Conservation (phyloP, 768 basidiomycete genomes). For the Cyclocybe cylindracea region DNA sequence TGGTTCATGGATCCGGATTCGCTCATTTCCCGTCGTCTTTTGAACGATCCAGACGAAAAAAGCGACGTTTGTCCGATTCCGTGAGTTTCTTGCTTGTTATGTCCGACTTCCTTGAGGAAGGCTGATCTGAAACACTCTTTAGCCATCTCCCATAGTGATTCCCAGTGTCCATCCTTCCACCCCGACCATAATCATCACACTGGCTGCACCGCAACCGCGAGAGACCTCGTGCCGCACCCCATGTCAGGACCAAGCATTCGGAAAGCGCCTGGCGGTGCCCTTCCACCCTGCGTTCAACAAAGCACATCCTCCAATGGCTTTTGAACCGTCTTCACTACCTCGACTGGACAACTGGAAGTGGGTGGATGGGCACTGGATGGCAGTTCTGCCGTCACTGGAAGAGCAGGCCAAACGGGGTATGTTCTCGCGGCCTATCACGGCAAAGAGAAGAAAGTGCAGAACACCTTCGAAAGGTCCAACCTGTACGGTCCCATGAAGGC, state of each 20-base stretch:
- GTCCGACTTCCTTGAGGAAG: not conserved
- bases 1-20: no score
- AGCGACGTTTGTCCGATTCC: slow-evolving; percentile 21
- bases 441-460: slow-evolving; percentile 1
- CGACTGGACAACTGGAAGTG: slow-evolving; percentile 45
- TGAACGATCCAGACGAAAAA: slow-evolving; percentile 15
- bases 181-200: slow-evolving; percentile 55
- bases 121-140: slow-evolving; percentile 1
- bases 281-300: slow-evolving; percentile 45
- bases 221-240: slow-evolving; percentile 49
- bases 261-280: slow-evolving; percentile 51
- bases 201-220: slow-evolving; percentile 38
- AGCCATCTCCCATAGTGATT: slow-evolving; percentile 25
- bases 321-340: slow-evolving; percentile 22
- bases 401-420: slow-evolving; percentile 47
- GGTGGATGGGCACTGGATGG: slow-evolving; percentile 55
- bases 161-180: slow-evolving; percentile 33
- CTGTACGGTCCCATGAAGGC: no score
- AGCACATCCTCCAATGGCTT: slow-evolving; percentile 44
- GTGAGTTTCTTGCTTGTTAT: slow-evolving; percentile 10
- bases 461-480: no score
- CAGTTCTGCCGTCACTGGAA: slow-evolving; percentile 43
- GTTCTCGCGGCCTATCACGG: slow-evolving; percentile 33
- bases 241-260: slow-evolving; percentile 56
- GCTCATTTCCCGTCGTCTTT: not conserved